Evolutionary conservation across 495 filamentous ascomycete genomes (phyloP).

Genomic region (Neohortaea acidophila): DNA sequence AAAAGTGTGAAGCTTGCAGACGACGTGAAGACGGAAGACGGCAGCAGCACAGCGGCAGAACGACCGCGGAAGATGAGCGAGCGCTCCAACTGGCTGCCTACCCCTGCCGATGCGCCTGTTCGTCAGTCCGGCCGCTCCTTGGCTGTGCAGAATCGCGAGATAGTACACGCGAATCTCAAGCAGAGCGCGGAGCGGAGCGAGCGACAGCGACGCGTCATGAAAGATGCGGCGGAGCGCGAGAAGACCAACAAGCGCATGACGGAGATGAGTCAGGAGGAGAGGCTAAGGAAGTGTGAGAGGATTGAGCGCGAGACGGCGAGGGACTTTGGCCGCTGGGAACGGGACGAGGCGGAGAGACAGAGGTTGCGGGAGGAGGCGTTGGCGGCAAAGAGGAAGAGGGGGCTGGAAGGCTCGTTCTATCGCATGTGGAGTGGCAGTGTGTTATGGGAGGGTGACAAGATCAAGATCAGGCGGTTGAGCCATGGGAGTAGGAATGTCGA

Average conservation of each 20-base stretch:
- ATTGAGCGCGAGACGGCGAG: constrained; percentile 75
- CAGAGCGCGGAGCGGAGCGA: constrained; percentile 67
- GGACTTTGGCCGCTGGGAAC: constrained; percentile 60
- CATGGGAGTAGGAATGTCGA: constrained; percentile 45
- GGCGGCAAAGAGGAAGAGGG: constrained; percentile 63
- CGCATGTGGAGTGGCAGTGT: constrained; percentile 85
- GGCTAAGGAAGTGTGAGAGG: constrained; percentile 65
- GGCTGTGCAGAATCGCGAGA: constrained; percentile 70
- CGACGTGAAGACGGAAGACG: constrained; percentile 39
- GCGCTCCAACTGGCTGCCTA: constrained; percentile 74
- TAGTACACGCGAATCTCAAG: constrained; percentile 66
- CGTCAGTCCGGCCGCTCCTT: constrained; percentile 70
- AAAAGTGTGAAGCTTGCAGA: constrained; percentile 56
- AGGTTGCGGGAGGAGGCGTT: constrained; percentile 56
- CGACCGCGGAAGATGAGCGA: constrained; percentile 88
- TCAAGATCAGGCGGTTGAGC: constrained; percentile 36
- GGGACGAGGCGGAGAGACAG: constrained; percentile 82
- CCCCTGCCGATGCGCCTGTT: constrained; percentile 59
- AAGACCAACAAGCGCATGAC: constrained; percentile 56
- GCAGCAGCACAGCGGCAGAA: constrained; percentile 22
- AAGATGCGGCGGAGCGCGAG: constrained; percentile 65
- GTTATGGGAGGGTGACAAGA: constrained; percentile 57
- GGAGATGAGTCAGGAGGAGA: constrained; percentile 72
- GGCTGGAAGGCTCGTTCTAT: constrained; percentile 76
- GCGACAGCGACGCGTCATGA: constrained; percentile 69